phyloP scores from a whole-genome alignment of 2,329 filamentous ascomycete species.

The Orbilia ellipsospora region DNA sequence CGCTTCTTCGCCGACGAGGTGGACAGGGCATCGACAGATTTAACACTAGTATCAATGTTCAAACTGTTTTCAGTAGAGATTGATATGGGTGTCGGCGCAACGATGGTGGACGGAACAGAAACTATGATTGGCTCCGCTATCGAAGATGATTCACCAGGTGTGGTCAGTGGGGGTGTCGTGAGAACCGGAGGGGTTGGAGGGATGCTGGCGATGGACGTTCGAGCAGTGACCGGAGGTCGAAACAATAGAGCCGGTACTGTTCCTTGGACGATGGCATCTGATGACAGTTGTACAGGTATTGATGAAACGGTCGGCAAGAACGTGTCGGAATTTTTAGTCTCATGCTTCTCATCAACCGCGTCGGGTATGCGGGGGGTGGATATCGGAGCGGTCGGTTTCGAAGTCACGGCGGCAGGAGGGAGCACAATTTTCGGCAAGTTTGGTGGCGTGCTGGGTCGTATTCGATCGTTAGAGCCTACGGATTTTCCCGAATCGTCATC shows the following conservation, averaged over 20 bases:
- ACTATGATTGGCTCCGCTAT: constrained; percentile 15
- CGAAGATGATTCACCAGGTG: constrained; percentile 25
- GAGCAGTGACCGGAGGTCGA: constrained; percentile 14
- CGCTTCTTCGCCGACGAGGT: constrained; percentile 52
- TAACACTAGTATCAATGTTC: constrained; percentile 36
- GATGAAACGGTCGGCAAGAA: background rate
- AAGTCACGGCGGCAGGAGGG: background rate
- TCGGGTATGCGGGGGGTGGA: constrained; percentile 16
- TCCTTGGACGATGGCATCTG: background rate
- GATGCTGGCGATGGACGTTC: constrained; percentile 15
- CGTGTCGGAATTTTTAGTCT: background rate
- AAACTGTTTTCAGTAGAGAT: constrained; percentile 26
- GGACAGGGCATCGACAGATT: constrained; percentile 32
- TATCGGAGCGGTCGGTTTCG: background rate
- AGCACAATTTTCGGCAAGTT: constrained; percentile 25
- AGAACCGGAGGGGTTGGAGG: constrained; percentile 31
- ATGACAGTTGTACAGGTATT: background rate
- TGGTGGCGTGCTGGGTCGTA: constrained; percentile 44
- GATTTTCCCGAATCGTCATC: constrained; percentile 47
- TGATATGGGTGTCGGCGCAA: constrained; percentile 20
- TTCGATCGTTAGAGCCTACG: constrained; percentile 48
- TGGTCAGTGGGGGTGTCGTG: constrained; percentile 24
- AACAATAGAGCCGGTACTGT: background rate
- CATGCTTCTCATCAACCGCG: constrained; percentile 12
- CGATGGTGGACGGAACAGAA: constrained; percentile 5